phyloP scores from a whole-genome alignment of 192 early-diverging fungal genomes.

The Coemansia guatemalensis region DNA sequence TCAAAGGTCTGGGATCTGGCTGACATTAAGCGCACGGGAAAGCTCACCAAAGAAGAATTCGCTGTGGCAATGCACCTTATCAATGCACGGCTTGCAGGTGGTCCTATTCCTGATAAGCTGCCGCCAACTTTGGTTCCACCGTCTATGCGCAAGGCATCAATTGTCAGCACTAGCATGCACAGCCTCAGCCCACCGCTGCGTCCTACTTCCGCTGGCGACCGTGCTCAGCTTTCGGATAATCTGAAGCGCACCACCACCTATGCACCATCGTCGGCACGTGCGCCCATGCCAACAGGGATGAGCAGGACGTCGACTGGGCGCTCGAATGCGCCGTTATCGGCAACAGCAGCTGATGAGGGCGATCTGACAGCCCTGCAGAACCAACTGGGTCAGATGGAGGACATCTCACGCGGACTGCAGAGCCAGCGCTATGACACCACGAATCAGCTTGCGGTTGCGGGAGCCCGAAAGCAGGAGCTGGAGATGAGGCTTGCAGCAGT shows the following conservation, averaged over 20 bases:
- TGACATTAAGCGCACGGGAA: constrained; percentile 61
- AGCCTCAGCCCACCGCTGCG: constrained; percentile 35
- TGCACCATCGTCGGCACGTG: constrained; percentile 16
- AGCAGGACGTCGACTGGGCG: constrained; percentile 29
- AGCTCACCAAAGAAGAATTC: constrained; percentile 70
- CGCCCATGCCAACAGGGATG: constrained; percentile 13
- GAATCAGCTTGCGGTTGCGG: constrained; percentile 27
- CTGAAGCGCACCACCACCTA: constrained; percentile 42
- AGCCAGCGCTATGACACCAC: constrained; percentile 36
- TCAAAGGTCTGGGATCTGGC: constrained; percentile 83
- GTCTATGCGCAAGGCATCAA: constrained; percentile 39
- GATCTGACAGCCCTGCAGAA: constrained; percentile 34
- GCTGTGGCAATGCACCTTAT: constrained; percentile 81
- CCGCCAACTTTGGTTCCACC: constrained; percentile 52
- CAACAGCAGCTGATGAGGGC: constrained; percentile 18
- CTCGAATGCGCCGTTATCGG: constrained; percentile 30
- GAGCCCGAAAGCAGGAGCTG: constrained; percentile 51
- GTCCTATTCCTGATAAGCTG: constrained; percentile 53
- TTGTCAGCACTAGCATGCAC: constrained; percentile 37
- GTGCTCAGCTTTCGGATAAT: constrained; percentile 18
- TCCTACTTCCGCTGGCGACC: constrained; percentile 24
- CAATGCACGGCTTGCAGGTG: constrained; percentile 58
- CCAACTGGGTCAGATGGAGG: constrained; percentile 45
- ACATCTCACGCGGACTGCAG: constrained; percentile 43
- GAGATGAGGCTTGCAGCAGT: constrained; percentile 41